Percentiles rank a stretch among this genome's conserved stretches.
Conservation (phyloP, 169 alveolate genomes). For the Prorocentrum cordatum region DNA sequence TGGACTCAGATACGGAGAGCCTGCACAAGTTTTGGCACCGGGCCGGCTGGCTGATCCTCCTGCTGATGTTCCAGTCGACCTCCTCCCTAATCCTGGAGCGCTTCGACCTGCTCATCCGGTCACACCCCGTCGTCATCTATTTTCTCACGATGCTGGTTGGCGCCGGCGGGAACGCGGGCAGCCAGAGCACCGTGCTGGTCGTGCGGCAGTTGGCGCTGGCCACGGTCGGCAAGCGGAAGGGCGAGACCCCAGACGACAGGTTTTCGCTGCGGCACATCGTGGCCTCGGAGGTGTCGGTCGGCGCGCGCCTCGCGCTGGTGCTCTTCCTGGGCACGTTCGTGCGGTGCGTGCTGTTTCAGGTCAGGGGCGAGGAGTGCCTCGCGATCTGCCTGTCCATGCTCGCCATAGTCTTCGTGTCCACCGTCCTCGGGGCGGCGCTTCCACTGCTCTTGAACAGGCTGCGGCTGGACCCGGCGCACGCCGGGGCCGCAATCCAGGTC, state of each 20-base stretch:
- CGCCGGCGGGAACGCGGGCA: constrained; percentile 60
- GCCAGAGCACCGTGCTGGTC: constrained; percentile 47
- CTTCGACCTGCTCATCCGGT: constrained; percentile 13
- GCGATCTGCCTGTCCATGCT: constrained; percentile 45
- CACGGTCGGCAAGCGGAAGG: not conserved
- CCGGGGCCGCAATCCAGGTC: too few relatives aligned
- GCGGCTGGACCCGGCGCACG: constrained; percentile 43
- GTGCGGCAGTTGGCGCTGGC: constrained; percentile 56
- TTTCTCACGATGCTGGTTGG: constrained; percentile 59
- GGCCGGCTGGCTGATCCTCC: constrained; percentile 61
- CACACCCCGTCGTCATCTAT: constrained; percentile 48
- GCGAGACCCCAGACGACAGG: too few relatives aligned
- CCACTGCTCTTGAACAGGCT: constrained; percentile 20
- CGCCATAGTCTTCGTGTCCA: constrained; percentile 22
- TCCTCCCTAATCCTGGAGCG: constrained; percentile 43
- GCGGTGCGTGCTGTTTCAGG: constrained; percentile 51
- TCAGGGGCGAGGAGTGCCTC: constrained; percentile 34
- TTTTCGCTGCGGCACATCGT: not conserved
- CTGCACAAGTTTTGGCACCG: constrained; percentile 56
- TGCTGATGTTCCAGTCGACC: constrained; percentile 42
- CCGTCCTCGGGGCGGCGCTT: constrained; percentile 50
- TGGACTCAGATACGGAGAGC: too few relatives aligned
- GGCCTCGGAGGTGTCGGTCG: constrained; percentile 5
- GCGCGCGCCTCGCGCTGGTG: constrained; percentile 27
- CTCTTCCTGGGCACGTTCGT: constrained; percentile 23